Evolutionary conservation across 2,329 filamentous ascomycete genomes (phyloP), one percentile per base, ranked within the genome.

Genomic region (Cordyceps javanica): DNA sequence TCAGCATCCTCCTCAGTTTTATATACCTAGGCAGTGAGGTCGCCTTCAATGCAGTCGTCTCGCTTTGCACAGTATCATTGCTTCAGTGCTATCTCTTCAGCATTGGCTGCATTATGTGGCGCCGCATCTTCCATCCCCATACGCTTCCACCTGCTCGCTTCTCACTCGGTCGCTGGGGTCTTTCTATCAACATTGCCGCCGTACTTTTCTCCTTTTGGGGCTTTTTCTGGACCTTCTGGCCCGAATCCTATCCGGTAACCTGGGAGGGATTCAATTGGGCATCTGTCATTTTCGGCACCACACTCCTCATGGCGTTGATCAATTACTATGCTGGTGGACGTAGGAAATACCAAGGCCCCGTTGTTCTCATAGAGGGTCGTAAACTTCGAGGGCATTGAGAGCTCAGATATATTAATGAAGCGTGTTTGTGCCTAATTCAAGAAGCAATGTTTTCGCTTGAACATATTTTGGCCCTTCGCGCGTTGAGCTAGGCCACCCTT

Each of bases 171-270:
- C 45, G 38, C 36, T 60, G 48, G 46, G 61, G 61, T 8, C 23
- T 63, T 3, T 44, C 55, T 0, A 54, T 61, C 7, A 63, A 63
- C 34, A 23, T 48, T 2, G 32, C 51, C 16, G 61, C 60, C 1
- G 38, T 62, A 4, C 3, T 59, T 6, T 60, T 44, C 41, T 52
- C 38, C 3, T 1, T 54, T 4, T 63, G 61, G 61, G 38, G 41
- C 7, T 62, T 63, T 30, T 62, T 63, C 52, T 63, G 60, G 61
- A 51, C 52, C 11, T 63, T 62, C 30, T 63, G 61, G 60, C 60
- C 61, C 3, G 46, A 57, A 28, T 21, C 34, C 3, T 55, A 57
- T 16, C 61, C 59, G 1, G 59, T 63, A 2, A 59, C 59, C 3
- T 39, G 50, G 21, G 49, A 11, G 2, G 55, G 39, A 0, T 62